Evolutionary conservation across 2,329 filamentous ascomycete genomes (phyloP), one percentile per base, ranked within the genome.

Genomic region (Neurospora sp.): DNA sequence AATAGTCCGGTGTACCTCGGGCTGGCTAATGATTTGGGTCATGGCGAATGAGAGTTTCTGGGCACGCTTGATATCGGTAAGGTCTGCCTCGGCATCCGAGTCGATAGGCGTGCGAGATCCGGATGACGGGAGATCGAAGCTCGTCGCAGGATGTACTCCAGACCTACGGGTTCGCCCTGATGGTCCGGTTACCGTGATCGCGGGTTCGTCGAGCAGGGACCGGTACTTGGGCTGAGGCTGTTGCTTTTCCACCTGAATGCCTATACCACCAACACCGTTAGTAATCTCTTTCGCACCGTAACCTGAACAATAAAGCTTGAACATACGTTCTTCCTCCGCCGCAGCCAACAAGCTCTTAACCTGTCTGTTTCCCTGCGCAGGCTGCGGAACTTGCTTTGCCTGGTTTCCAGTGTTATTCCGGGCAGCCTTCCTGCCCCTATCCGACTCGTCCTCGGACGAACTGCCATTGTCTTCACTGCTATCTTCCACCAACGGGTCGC

Each of bases 1-100:
- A 36, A 98, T 91, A 10, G 92, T 91, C 43, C 96, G 90, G 77
- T 95, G 91, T 0, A 89, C 87, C 67, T 91, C 90, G 0, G 90
- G 89, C 1, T 90, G 92, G 11, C 89, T 91, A 72, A 91, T 88
- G 71, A 97, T 89, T 6, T 90, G 87, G 0, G 93, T 97, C 81
- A 94, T 89, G 67, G 89, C 89, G 72, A 98, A 87, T 1, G 89
- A 87, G 67, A 99, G 86, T 73, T 91, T 92, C 79, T 98, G 96
- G 0, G 96, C 96, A 40, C 91, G 88, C 79, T 91, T 92, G 75
- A 98, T 92, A 74, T 97, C 94, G 37, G 88, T 89, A 67, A 94
- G 84, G 70, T 96, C 92, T 33, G 90, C 91, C 78, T 97, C 93
- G 39, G 93, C 90, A 71, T 98, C 96, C 2, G 93, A 96, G 72